phyloP scores from a whole-genome alignment of 257 asterid genomes.

The Solanum phureja region DNA sequence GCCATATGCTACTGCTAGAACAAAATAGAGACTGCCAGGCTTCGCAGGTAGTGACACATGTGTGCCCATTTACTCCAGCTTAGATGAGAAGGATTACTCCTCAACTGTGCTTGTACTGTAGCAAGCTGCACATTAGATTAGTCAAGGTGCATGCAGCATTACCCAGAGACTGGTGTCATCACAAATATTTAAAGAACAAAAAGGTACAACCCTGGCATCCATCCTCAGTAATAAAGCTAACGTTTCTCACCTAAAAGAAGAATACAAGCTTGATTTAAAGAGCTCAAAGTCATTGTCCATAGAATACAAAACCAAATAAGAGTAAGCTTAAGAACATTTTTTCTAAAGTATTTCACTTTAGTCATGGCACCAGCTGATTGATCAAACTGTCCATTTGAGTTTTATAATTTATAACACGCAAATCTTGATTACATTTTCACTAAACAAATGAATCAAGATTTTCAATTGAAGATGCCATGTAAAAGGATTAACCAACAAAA shows the following conservation, averaged over 20 bases:
- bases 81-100: not conserved
- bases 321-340: not conserved
- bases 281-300: not conserved
- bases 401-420: not conserved
- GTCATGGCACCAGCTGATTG: not conserved
- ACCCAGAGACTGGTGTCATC: not conserved
- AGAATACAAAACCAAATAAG: not conserved
- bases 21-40: not conserved
- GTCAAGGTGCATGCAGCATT: not conserved
- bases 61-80: not conserved
- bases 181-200: not conserved
- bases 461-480: not conserved
- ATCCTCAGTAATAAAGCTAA: not conserved
- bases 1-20: not conserved
- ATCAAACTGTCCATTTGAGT: not conserved
- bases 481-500: not conserved
- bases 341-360: not conserved
- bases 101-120: not conserved
- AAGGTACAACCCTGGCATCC: not conserved
- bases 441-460: not conserved
- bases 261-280: not conserved
- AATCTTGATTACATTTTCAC: not conserved
- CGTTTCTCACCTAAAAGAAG: not conserved
- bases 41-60: not conserved
- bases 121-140: not conserved